Conservation (phyloP, 768 basidiomycete genomes). For the Lactarius deliciosus region DNA sequence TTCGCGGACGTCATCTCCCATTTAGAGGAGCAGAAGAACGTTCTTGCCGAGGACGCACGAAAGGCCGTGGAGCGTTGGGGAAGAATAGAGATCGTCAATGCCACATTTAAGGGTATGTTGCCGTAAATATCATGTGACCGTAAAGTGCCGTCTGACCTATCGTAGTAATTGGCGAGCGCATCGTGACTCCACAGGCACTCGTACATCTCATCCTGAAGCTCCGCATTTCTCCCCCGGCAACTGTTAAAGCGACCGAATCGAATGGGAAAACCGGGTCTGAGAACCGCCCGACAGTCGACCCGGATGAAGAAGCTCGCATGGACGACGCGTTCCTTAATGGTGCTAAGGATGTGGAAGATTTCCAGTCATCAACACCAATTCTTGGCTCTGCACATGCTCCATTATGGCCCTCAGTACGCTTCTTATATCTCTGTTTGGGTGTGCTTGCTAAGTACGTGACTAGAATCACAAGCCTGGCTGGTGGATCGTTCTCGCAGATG, state of each 20-base stretch:
- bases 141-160: slow-evolving; percentile 1
- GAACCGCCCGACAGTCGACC: slow-evolving; percentile 46
- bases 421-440: slow-evolving; percentile 3
- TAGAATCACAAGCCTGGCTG: slow-evolving; percentile 88
- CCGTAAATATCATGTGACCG: background rate
- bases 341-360: slow-evolving; percentile 61
- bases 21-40: slow-evolving; percentile 54
- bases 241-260: slow-evolving; percentile 26
- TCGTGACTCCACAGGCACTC: slow-evolving; percentile 85
- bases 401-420: slow-evolving; percentile 81
- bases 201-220: slow-evolving; percentile 85
- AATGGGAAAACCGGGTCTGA: slow-evolving; percentile 42
- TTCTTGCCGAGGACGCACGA: slow-evolving; percentile 51
- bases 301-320: slow-evolving; percentile 42
- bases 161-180: slow-evolving; percentile 85
- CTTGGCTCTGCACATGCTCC: slow-evolving; percentile 84
- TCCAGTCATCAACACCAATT: slow-evolving; percentile 42
- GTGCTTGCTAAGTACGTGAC: slow-evolving; percentile 1
- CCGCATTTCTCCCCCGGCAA: slow-evolving; percentile 59
- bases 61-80: slow-evolving; percentile 72
- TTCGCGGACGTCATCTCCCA: slow-evolving; percentile 46
- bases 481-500: slow-evolving; percentile 90
- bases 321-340: slow-evolving; percentile 70
- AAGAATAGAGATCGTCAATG: slow-evolving; percentile 73
- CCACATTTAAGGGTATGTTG: slow-evolving; percentile 76